Evolutionary conservation across 1,139 yeast species (phyloP), one percentile per base, ranked within the genome.

Genomic region (Geotrichum citri-aurantii): DNA sequence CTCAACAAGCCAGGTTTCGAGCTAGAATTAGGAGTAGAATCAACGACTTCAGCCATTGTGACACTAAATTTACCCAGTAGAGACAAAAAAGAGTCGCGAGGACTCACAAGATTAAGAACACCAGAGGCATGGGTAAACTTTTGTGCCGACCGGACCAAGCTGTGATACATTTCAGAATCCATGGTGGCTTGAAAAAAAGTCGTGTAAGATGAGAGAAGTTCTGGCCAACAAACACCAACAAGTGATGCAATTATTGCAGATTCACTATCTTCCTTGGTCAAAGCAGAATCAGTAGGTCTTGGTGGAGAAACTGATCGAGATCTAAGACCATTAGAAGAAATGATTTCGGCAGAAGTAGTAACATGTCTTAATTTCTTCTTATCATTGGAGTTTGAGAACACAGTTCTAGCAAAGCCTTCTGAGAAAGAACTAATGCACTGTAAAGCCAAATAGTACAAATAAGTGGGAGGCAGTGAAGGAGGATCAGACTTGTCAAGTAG

Each of bases 41-140:
- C 66, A 1, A 74, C 74, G 1, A 71, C 69, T 58, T 80, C 78
- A 24, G 77, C 77, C 4, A 81, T 75, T 0, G 84, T 78, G 83
- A 81, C 49, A 21, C 73, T 65, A 33, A 68, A 67, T 53, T 76
- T 74, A 0, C 91, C 82, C 60, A 92, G 77, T 29, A 86, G 72
- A 24, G 73, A 66, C 55, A 91, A 71, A 51, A 88, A 79, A 1
- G 82, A 80, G 67, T 88, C 88, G 56, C 95, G 75, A 14, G 85
- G 77, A 0, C 75, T 74, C 1, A 71, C 67, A 23, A 86, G 69
- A 0, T 83, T 84, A 37, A 91, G 72, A n/a, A 88, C 74, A 0
- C 97, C 97, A 0, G 93, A 79, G 0, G 93, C 83, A 68, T 91
- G 97, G 4, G 95, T 82, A 56, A 88, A 77, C 63, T 85, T 85